Evolutionary conservation across 176 grass and related monocot species (phyloP), one percentile per base, ranked within the genome.

Genomic region (Triticum turgidum): DNA sequence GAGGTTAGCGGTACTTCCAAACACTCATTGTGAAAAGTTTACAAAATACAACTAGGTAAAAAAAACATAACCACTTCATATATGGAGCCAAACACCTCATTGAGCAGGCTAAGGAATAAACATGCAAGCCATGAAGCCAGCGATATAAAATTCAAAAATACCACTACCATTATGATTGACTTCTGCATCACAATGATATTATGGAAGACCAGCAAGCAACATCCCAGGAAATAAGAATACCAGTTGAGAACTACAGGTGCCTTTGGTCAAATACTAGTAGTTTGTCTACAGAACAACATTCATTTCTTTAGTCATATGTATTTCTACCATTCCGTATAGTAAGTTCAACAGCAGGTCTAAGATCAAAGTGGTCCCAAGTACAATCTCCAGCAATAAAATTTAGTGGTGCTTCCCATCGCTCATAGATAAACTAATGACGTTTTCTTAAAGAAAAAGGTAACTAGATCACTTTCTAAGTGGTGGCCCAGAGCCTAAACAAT

Each of bases 401-500:
- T 70, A 39, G 33, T 15, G 25, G 2, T 33, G 47, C n/a, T 87
- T 91, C 33, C 20, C 71, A 54, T 54, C 20, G 45, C 82, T 11
- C 25, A 32, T 37, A 22, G 14, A 62, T 20, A 85, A 24, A 29
- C n/a, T 27, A 54, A 69, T 30, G 35, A 37, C 0, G 4, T 59
- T 74, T 62, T 15, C 25, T 20, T 1, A 76, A 73, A 32, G 47
- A 27, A 59, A 58, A 76, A 79, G 52, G 58, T 13, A 76, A 37
- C 58, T 17, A 20, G n/a, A 59, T 72, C 76, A 77, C 10, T 34
- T 37, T 74, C 52, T 27, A 78, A 12, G 41, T 32, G 0, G 56
- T 87, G 80, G 80, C 58, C 76, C 85, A 75, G 33, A 39, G 35
- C 25, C 52, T 61, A 61, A 35, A 49, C 70, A 76, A 59, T 56